Percentiles rank a stretch among this genome's conserved stretches.
These are phyloP conservation scores for Saccharomycopsis crataegensis DNA, from an alignment of 1,139 yeast genomes.

Conservation along the genomic window DNA sequence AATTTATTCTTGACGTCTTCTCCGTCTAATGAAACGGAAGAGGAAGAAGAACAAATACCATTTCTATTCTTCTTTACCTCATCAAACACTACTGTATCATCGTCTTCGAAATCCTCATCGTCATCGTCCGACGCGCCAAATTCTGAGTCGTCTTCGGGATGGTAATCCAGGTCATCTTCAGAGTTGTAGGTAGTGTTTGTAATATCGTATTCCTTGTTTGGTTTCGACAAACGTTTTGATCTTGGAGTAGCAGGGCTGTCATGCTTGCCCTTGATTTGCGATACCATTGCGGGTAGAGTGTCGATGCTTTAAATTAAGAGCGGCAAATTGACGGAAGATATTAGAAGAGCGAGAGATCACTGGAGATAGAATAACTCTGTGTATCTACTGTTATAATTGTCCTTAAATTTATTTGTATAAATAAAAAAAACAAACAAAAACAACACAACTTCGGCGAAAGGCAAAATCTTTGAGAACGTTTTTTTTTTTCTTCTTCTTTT, in stretches of 20 bases:
- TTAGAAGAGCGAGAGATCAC: no score
- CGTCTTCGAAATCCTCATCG: neutral
- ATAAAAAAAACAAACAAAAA: no score
- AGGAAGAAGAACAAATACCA: constrained; percentile 14
- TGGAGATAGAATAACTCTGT: no score
- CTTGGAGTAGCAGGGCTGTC: neutral
- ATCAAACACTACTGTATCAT: neutral
- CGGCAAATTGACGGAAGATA: no score
- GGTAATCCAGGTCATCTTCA: constrained; percentile 18
- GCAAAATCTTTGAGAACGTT: no score
- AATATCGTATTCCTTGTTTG: neutral
- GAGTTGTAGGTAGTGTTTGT: constrained; percentile 11
- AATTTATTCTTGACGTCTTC: neutral
- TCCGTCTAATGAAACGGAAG: constrained; percentile 13
- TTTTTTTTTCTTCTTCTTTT: no score
- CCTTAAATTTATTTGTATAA: no score
- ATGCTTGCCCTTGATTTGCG: neutral
- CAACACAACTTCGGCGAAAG: no score
- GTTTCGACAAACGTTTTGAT: neutral
- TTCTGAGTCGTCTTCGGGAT: constrained; percentile 12
- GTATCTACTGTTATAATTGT: no score
- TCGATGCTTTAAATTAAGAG: no score
- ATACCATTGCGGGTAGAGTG: no score
- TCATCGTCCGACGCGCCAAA: constrained; percentile 3
- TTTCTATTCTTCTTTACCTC: neutral